Evolutionary conservation across 139 green algal species (phyloP).

Genomic region (Closterium sp.): DNA sequence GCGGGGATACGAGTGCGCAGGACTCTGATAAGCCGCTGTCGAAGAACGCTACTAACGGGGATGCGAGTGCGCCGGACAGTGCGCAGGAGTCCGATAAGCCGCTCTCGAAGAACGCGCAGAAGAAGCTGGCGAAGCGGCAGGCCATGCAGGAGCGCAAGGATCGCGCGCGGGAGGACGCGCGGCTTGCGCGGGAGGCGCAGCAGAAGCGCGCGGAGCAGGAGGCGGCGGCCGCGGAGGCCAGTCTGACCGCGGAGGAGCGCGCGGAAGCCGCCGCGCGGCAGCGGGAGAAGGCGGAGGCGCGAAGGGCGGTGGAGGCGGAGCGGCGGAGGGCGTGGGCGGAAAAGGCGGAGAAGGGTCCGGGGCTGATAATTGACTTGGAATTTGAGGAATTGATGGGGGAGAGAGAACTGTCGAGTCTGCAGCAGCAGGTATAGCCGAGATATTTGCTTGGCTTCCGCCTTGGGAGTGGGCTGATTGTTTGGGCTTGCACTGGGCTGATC

Average conservation of each 20-base stretch:
- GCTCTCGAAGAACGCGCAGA: slow-evolving; percentile 6
- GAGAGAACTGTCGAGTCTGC: neutral
- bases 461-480: too few relatives aligned
- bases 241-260: neutral
- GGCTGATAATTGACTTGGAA: neutral
- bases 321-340: neutral
- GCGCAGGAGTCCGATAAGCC: neutral
- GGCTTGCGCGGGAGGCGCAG: neutral
- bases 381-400: neutral
- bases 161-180: neutral
- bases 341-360: neutral
- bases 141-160: neutral
- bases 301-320: neutral
- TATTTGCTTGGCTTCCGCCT: too few relatives aligned
- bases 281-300: neutral
- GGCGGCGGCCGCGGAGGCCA: neutral
- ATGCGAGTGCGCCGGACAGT: too few relatives aligned
- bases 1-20: neutral
- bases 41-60: too few relatives aligned
- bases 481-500: too few relatives aligned
- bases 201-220: slow-evolving; percentile 2
- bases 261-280: neutral
- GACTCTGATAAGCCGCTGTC: neutral
- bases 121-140: neutral
- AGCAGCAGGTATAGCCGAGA: slow-evolving; percentile 16